phyloP scores from a whole-genome alignment of 768 basidiomycete species.

The Mycena galopus region DNA sequence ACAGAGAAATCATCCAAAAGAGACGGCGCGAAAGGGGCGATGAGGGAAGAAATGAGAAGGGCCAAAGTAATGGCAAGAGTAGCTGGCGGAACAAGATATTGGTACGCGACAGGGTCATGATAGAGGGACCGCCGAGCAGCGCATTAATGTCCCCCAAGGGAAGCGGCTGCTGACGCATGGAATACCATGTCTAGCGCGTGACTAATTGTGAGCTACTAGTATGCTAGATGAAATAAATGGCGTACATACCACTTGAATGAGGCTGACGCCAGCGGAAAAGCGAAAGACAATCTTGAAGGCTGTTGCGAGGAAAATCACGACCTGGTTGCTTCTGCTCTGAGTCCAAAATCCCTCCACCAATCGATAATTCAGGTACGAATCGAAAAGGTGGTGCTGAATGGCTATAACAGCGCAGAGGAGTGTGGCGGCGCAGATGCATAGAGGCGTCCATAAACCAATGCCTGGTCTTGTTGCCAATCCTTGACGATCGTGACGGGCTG shows the following conservation, averaged over 20 bases:
- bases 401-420: background rate
- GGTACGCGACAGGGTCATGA: background rate
- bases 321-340: conserved; percentile 1
- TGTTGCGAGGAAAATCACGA: conserved; percentile 5
- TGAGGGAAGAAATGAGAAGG: conserved; percentile 6
- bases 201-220: no score
- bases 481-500: no score
- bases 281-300: conserved; percentile 13
- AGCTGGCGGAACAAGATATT: background rate
- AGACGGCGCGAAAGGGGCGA: conserved; percentile 19
- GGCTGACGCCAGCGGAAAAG: conserved; percentile 9
- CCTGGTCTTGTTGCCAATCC: background rate
- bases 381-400: conserved; percentile 9
- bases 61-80: background rate
- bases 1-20: background rate
- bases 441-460: conserved; percentile 8
- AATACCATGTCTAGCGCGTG: background rate
- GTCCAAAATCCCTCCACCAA: conserved; percentile 6
- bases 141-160: background rate
- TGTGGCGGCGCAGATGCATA: background rate
- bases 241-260: conserved; percentile 2
- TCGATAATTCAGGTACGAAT: background rate
- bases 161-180: conserved; percentile 2
- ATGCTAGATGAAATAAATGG: no score
- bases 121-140: background rate